Evolutionary conservation across 176 grass and related monocot genomes (phyloP).

Genomic region (Raddia guianensis): DNA sequence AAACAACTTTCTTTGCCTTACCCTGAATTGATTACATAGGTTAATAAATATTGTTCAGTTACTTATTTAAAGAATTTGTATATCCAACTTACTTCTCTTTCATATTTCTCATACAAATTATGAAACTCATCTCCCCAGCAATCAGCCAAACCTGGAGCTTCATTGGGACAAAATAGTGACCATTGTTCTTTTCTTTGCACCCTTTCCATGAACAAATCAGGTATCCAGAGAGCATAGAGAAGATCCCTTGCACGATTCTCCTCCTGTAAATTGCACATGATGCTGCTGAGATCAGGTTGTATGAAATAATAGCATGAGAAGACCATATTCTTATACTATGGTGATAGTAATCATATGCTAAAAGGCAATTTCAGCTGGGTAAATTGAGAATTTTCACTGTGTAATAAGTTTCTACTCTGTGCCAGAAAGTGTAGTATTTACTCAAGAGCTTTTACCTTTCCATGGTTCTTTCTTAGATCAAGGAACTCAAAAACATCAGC

Average conservation of each 20-base stretch:
- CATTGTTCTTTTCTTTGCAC: slow-evolving; percentile 71
- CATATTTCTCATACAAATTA: slow-evolving; percentile 75
- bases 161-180: slow-evolving; percentile 94
- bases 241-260: slow-evolving; percentile 90
- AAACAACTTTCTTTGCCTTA: slow-evolving; percentile 72
- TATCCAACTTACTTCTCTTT: slow-evolving; percentile 58
- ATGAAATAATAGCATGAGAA: slow-evolving; percentile 19
- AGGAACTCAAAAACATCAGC: slow-evolving; percentile 93
- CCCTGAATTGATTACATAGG: slow-evolving; percentile 40
- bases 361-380: slow-evolving; percentile 8
- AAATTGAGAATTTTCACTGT: background rate
- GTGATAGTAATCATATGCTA: slow-evolving; percentile 5
- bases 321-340: background rate
- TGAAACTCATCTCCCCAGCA: slow-evolving; percentile 87
- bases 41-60: background rate
- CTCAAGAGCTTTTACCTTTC: slow-evolving; percentile 65
- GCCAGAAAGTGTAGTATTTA: background rate
- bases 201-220: slow-evolving; percentile 94
- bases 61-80: background rate
- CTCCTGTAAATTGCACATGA: slow-evolving; percentile 55
- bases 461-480: slow-evolving; percentile 92
- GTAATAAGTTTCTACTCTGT: slow-evolving; percentile 10
- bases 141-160: slow-evolving; percentile 88
- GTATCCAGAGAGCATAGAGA: slow-evolving; percentile 88
- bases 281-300: background rate